Base-by-base conservation (phyloP, 805 yeast genomes). In the Ogataea nonfermentans region DNA sequence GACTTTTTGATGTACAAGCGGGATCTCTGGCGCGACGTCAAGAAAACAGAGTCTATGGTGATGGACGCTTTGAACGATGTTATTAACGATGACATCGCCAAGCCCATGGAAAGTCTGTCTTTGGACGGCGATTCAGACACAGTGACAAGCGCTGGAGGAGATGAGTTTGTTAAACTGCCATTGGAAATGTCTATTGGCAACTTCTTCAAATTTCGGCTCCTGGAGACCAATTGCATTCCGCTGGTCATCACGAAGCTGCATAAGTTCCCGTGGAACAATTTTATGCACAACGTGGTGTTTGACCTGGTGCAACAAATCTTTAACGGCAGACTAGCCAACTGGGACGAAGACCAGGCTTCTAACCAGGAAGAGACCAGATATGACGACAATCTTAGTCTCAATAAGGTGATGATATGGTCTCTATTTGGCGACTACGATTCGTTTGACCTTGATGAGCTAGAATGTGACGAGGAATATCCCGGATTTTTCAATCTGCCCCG, bases 281-380 rank as follows among this genome's bases (percentile, higher is more conserved):
- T 93, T 56, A 76, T 91, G 73, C 99, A 93, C 62, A 93, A 91
- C 58, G 99, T 93, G 33, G 93, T 91, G 9, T 93, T 91, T 68
- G 99, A 93, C 63, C 74, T 93, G 43, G 81, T 93, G 15, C 99
- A 93, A 61, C 99, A 93, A 59, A 78, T 93, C 9, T 79, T 91
- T 62, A 89, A 88, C 61, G 97, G 96, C 1, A 45, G 62, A 29
- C 49, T 63, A 28, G 58, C 62, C 9, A 63, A 63, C 35, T 63
- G 65, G 61, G 67, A 62, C 35, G 67, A 62, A 39, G 65, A 61
- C 35, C 57, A 60, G 34, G 61, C 62, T 3, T 51, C 61, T 3
- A 58, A 57, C 32, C 63, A 57, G 37, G 63, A 55, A 36, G 65
- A 62, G 29, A 58, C 62, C 4, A 52, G 51, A 22, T 63, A 46